Base-by-base conservation (phyloP, 2,329 filamentous ascomycete species). In the Trichoderma oligosporum region DNA sequence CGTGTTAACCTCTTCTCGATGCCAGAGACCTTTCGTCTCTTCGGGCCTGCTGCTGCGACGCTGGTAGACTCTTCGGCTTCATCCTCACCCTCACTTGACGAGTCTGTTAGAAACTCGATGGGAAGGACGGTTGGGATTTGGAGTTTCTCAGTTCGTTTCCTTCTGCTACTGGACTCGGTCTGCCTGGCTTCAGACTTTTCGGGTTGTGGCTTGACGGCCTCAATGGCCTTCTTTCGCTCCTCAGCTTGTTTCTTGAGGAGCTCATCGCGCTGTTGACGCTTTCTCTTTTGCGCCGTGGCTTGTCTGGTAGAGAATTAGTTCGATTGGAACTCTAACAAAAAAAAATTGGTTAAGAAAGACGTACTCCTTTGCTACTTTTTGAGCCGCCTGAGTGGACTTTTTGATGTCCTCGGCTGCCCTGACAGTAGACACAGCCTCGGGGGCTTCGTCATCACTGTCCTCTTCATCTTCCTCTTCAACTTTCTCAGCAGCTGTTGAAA, bases 391-490 rank as follows among this genome's bases (percentile, higher is more conserved):
- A 1, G 74, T 72, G 3, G 76, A 74, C 62, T 78, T 74, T 59
- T 76, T 74, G 20, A 74, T 71, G 58, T 78, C 71, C 12, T 71
- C 74, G 1, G 79, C 80, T 3, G 76, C 79, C 46, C 74, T 73
- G 11, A 71, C 68, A 1, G 80, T 80, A 0, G 82, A 83, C n/a
- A 84, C 76, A 3, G 79, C 81, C 67, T 84, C 82, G 7, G 82
- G 82, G 0, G 81, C 81, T 46, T 79, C 81, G 52, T 83, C 80
- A 41, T 81, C 79, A 39, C 76, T 77, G 9, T 74, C 73, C 3
- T 76, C 74, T 1, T 72, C 73, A 7, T 73, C 70, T 3, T 74
- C 72, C 1, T 72, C 71, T 3, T 73, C 70, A 8, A 63, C 39
- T 54, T 66, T 60, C 2, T 51, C 33, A 3, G 62, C 16, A 31